Evolutionary conservation across 2,329 filamentous ascomycete species (phyloP), one percentile per base, ranked within the genome.

Genomic region (Exophiala sp.): DNA sequence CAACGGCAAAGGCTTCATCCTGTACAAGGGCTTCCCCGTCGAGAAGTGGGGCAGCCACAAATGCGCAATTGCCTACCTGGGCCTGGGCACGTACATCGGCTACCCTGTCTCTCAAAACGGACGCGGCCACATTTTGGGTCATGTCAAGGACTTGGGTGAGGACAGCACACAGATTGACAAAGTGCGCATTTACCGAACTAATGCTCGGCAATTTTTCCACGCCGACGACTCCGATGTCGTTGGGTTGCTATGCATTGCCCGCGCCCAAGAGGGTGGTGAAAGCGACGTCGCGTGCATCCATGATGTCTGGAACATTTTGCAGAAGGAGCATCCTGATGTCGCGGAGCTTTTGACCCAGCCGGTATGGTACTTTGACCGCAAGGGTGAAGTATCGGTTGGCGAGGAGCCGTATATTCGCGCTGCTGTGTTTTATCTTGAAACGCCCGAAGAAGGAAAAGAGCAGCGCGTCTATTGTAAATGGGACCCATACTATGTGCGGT

Each of bases 281-380:
- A 88, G 84, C 35, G 90, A 95, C 67, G 80, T 95, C 52, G 87
- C 87, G 47, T 88, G 84, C 57, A 81, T 85, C 14, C 90, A 95
- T 69, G 75, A 85, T 62, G 87, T 95, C 36, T 95, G 87, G 83
- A 95, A 95, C 71, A 80, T 80, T 35, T 77, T 95, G 34, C 88
- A 90, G 67, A 71, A 71, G 36, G 83, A 92, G 67, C 79, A 88
- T 20, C 89, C 89, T 0, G 89, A 92, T 65, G 86, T 95, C 1
- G 86, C 89, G 0, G 83, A 88, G 68, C 78, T 85, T 5, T 76
- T 95, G 49, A 86, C 87, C 1, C 74, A 85, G 68, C 89, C 90
- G 0, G 83, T 90, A 60, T 95, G 90, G 90, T 94, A 95, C 74
- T 92, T 95, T 69, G 90, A 95, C 71, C 86, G 90, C 50, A 95